A percentile compares a stretch with the other conserved stretches of the same genome.
These are phyloP conservation scores for Tranzscheliella williamsii DNA, from an alignment of 1,284 basidiomycete species.

Conservation along the genomic window DNA sequence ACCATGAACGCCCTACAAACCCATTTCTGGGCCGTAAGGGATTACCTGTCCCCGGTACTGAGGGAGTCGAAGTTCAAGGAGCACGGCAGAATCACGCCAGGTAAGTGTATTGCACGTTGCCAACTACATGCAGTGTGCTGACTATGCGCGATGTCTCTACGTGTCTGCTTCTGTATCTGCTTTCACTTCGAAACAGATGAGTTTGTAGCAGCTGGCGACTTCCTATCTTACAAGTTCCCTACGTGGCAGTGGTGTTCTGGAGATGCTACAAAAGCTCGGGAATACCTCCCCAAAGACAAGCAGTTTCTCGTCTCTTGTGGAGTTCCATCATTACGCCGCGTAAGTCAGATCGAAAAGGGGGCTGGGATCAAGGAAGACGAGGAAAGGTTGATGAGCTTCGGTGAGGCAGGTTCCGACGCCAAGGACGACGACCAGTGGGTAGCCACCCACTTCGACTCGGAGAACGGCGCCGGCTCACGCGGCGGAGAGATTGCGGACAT, in stretches of 20 bases:
- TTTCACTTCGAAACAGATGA: constrained; percentile 39
- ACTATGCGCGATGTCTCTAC: too few species aligned
- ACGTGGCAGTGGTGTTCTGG: constrained; percentile 58
- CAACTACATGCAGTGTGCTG: background rate
- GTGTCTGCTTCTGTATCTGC: background rate
- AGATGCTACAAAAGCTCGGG: constrained; percentile 78
- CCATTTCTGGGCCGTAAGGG: constrained; percentile 93
- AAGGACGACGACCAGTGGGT: constrained; percentile 49
- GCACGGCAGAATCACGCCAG: constrained; percentile 92
- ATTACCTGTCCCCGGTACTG: constrained; percentile 93
- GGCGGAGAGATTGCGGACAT: constrained; percentile 49
- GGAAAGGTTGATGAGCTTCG: constrained; percentile 42
- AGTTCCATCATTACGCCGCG: constrained; percentile 55
- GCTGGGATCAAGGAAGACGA: constrained; percentile 33
- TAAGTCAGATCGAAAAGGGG: constrained; percentile 48
- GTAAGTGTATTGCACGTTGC: constrained; percentile 65
- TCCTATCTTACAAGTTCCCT: constrained; percentile 56
- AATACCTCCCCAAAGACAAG: constrained; percentile 90
- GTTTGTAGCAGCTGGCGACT: constrained; percentile 59
- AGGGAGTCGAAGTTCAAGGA: constrained; percentile 99
- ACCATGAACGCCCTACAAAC: constrained; percentile 61
- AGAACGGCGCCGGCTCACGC: constrained; percentile 1
- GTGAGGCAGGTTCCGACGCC: constrained; percentile 18
- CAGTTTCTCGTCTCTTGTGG: constrained; percentile 78
- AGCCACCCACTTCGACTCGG: constrained; percentile 37